Evolutionary conservation across 2,329 filamentous ascomycete genomes (phyloP), one percentile per base, ranked within the genome.

Genomic region (Verticillium zaregamsianum): DNA sequence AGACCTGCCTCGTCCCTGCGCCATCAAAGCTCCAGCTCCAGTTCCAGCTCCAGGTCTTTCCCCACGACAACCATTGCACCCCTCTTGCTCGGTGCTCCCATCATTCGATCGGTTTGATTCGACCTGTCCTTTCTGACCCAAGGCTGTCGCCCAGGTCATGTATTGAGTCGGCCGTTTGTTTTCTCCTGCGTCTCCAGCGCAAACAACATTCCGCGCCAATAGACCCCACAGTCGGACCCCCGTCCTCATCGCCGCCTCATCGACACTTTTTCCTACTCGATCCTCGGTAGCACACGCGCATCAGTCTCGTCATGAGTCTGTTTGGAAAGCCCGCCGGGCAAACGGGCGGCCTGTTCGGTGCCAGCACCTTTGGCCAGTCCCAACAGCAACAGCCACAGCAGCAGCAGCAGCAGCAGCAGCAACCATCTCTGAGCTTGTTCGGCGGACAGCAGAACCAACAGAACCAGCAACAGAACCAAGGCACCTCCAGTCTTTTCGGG

Each of bases 301-400:
- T 25, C 45, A n/a, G 20, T 11, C 11, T 23, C 9, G 20, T 20
- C 14, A 62, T 65, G 66, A 65, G 66, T 52, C 31, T 79, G n/a
- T 80, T 80, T 65, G 76, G 75, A 32, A 77, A 76, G 68, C 68
- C 73, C 45, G 65, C 73, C 35, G 66, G 66, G 63, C 63, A 66
- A 60, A 70, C 66, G 6, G 69, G 71, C 49, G 67, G 71, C 25
- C 61, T 78, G 5, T 79, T 79, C 49, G 68, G 64, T 5, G 58
- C 61, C 59, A 59, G 61, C 62, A 58, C 62, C 6, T 62, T 69
- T 57, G 76, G 74, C 59, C 74, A 78, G 64, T 68, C 74, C 14
- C 76, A 77, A 65, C 75, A 76, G 61, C 70, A 71, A 60, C 66
- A 69, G 20, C 58, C 57, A 40, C 70, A 66, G 63, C 72, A 72